Evolutionary conservation across 768 basidiomycete genomes (phyloP).

Genomic region (Serendipita indica): DNA sequence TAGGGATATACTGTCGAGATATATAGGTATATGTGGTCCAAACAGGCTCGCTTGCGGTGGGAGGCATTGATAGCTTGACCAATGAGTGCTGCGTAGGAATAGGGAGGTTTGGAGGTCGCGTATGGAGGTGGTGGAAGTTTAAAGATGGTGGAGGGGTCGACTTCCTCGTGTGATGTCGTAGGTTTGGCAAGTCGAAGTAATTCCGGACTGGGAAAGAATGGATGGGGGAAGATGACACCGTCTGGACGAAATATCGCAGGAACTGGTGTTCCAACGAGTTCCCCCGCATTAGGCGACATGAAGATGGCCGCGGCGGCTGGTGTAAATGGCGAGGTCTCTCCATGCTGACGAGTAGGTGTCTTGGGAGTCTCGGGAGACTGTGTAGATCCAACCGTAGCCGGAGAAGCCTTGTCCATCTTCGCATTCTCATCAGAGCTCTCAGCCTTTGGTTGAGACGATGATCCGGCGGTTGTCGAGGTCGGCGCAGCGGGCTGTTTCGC

Average conservation of each 20-base stretch:
- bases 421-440: no score
- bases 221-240: conserved; percentile 7
- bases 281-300: background rate
- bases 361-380: background rate
- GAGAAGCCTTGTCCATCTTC: no score
- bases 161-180: conserved; percentile 6
- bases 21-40: conserved; percentile 94
- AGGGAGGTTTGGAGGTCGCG: conserved; percentile 61
- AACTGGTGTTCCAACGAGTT: background rate
- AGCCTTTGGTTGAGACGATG: no score
- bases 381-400: no score
- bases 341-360: background rate
- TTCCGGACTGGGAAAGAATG: conserved; percentile 11
- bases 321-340: conserved; percentile 5
- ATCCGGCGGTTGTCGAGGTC: no score
- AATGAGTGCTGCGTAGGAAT: conserved; percentile 89
- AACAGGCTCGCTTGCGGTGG: conserved; percentile 61
- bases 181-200: conserved; percentile 7
- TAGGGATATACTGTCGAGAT: conserved; percentile 88
- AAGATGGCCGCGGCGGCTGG: conserved; percentile 11
- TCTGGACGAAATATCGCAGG: conserved; percentile 1
- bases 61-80: conserved; percentile 81
- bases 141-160: conserved; percentile 24
- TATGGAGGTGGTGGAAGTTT: conserved; percentile 76
- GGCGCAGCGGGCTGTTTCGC: no score